phyloP scores from a whole-genome alignment of 2,329 filamentous ascomycete genomes.

The Fonsecaea erecta region DNA sequence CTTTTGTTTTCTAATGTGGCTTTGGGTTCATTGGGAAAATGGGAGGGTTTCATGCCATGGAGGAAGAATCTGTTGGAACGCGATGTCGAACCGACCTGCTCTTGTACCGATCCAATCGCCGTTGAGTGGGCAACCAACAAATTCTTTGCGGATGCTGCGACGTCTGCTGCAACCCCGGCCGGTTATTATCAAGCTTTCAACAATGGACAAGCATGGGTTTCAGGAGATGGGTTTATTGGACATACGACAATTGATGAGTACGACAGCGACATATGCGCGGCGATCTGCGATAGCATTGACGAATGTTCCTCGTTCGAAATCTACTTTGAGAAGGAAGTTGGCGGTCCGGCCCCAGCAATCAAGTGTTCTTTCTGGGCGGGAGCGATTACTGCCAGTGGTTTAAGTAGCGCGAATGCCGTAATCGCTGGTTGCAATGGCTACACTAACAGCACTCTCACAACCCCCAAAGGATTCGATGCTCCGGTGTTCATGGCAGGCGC shows the following conservation, averaged over 20 bases:
- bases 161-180: conserved; percentile 21
- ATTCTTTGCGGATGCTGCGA: conserved; percentile 22
- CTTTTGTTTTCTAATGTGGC: conserved; percentile 30
- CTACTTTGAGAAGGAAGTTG: conserved; percentile 32
- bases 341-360: conserved; percentile 5
- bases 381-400: conserved; percentile 6
- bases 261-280: conserved; percentile 28
- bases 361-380: conserved; percentile 35
- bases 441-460: conserved; percentile 23
- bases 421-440: conserved; percentile 33
- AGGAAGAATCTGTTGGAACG: conserved; percentile 23
- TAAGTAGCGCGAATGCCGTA: conserved; percentile 21
- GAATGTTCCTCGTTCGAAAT: conserved; percentile 33
- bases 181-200: conserved; percentile 30
- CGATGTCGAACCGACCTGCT: conserved; percentile 27
- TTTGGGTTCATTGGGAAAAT: conserved; percentile 24
- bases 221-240: conserved; percentile 32
- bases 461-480: conserved; percentile 25
- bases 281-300: conserved; percentile 27
- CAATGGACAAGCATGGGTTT: conserved; percentile 28
- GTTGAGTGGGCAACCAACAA: conserved; percentile 23
- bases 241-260: conserved; percentile 31
- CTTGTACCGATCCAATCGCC: conserved; percentile 23
- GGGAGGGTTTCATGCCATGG: conserved; percentile 14
- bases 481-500: conserved; percentile 24